Evolutionary conservation across 768 basidiomycete genomes (phyloP).

Genomic region (Fistulinella prunicolor): DNA sequence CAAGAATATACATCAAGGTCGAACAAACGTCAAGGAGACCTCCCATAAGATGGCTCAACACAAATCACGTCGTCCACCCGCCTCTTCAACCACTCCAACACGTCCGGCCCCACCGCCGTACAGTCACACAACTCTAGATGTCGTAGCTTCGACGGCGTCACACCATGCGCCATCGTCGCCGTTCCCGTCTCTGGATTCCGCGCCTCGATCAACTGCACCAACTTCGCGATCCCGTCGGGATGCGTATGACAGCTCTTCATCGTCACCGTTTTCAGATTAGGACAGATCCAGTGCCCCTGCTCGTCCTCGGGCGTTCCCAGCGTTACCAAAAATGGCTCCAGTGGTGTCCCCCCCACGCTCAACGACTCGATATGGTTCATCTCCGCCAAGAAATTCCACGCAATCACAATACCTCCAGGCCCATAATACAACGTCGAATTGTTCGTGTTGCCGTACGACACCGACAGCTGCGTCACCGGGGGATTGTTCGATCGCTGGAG

Average conservation of each 20-base stretch:
- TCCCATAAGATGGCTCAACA: slow-evolving; percentile 53
- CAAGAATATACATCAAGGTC: slow-evolving; percentile 6
- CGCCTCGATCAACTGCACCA: slow-evolving; percentile 69
- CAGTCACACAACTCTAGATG: slow-evolving; percentile 67
- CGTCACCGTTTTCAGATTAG: slow-evolving; percentile 54
- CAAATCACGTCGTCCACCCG: slow-evolving; percentile 62
- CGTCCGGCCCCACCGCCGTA: slow-evolving; percentile 61
- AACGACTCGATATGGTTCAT: slow-evolving; percentile 57
- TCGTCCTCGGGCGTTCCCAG: slow-evolving; percentile 64
- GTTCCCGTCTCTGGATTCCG: slow-evolving; percentile 56
- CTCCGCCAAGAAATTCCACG: slow-evolving; percentile 66
- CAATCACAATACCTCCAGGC: slow-evolving; percentile 54
- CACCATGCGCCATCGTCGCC: slow-evolving; percentile 39
- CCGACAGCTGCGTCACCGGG: slow-evolving; percentile 54
- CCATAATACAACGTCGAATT: slow-evolving; percentile 54
- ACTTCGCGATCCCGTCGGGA: slow-evolving; percentile 60
- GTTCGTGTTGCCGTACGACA: slow-evolving; percentile 51
- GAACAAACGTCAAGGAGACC: slow-evolving; percentile 26
- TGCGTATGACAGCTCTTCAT: slow-evolving; percentile 66
- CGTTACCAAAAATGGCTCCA: slow-evolving; percentile 60
- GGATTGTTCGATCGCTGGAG: slow-evolving; percentile 59
- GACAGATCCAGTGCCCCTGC: slow-evolving; percentile 57
- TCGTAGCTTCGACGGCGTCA: slow-evolving; percentile 52
- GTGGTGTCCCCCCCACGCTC: slow-evolving; percentile 59
- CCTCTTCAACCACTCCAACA: slow-evolving; percentile 62